A percentile compares a stretch with the other conserved stretches of the same genome.
phyloP scores from a whole-genome alignment of 352 stramenopile genomes.

The Globisporangium yorkense region DNA sequence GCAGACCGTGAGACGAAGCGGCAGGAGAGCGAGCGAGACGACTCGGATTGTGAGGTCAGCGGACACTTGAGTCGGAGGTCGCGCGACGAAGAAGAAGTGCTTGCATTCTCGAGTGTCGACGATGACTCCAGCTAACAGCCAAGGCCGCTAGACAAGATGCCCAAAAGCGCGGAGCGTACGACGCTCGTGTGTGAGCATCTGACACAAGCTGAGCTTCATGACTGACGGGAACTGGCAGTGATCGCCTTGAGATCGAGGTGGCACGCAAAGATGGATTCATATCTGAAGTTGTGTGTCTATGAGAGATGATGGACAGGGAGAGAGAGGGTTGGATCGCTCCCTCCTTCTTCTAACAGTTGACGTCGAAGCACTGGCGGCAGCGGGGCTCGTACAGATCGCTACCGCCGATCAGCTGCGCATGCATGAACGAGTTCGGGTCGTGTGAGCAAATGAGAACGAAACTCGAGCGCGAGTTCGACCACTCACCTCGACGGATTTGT shows the following conservation, averaged over 20 bases:
- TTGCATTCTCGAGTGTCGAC: conserved; percentile 9
- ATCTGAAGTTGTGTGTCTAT: conserved; percentile 1
- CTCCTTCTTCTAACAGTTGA: conserved; percentile 9
- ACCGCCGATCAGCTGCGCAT: conserved; percentile 60
- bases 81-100: not conserved
- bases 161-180: not conserved
- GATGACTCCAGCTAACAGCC: conserved; percentile 1
- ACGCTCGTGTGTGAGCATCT: not conserved
- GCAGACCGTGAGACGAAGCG: not conserved
- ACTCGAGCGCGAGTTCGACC: not conserved
- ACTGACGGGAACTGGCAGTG: not conserved
- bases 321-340: not conserved
- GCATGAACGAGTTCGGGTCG: not conserved
- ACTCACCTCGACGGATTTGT: conserved; percentile 63
- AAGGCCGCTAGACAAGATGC: not conserved
- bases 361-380: conserved; percentile 70
- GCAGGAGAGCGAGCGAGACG: not conserved
- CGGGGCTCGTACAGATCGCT: conserved; percentile 76
- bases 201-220: not conserved
- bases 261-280: not conserved
- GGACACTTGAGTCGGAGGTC: not conserved
- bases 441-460: not conserved
- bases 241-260: too few relatives aligned
- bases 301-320: not conserved
- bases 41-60: not conserved